Conservation (phyloP, 1,284 basidiomycete species). For the Tausonia pullulans region DNA sequence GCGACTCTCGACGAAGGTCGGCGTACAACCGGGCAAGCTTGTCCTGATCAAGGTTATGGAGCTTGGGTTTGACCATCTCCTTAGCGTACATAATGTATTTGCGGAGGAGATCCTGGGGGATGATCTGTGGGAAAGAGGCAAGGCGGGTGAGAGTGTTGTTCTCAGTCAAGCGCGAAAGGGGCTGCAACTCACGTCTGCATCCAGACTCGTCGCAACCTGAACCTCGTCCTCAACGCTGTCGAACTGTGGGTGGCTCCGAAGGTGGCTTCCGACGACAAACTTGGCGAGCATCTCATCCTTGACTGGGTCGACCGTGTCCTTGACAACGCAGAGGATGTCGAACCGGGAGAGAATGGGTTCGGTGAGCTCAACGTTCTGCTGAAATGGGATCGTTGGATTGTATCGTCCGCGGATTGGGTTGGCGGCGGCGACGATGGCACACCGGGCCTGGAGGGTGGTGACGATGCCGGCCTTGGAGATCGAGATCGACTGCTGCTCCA, state of each 20-base stretch:
- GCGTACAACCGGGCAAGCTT: conserved; percentile 89
- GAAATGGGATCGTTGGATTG: conserved; percentile 95
- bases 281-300: conserved; percentile 92
- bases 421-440: conserved; percentile 93
- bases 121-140: conserved; percentile 48
- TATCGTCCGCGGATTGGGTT: conserved; percentile 94
- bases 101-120: conserved; percentile 90
- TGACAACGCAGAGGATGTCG: conserved; percentile 95
- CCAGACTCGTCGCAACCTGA: conserved; percentile 74
- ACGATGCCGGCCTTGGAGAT: conserved; percentile 99
- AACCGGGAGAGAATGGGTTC: conserved; percentile 99
- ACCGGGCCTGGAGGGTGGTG: conserved; percentile 90
- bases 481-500: conserved; percentile 99
- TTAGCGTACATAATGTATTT: conserved; percentile 99
- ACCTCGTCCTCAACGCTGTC: conserved; percentile 72
- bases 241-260: conserved; percentile 88
- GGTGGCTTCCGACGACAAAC: conserved; percentile 93
- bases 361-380: conserved; percentile 96
- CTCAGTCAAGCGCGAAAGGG: background rate
- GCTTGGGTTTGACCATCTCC: conserved; percentile 81
- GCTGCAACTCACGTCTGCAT: conserved; percentile 65
- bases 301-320: conserved; percentile 92
- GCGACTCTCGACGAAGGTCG: conserved; percentile 90
- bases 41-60: conserved; percentile 91
- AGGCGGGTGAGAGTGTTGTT: background rate